Evolutionary conservation across 768 basidiomycete species (phyloP).

Genomic region (Hericium coralloides): DNA sequence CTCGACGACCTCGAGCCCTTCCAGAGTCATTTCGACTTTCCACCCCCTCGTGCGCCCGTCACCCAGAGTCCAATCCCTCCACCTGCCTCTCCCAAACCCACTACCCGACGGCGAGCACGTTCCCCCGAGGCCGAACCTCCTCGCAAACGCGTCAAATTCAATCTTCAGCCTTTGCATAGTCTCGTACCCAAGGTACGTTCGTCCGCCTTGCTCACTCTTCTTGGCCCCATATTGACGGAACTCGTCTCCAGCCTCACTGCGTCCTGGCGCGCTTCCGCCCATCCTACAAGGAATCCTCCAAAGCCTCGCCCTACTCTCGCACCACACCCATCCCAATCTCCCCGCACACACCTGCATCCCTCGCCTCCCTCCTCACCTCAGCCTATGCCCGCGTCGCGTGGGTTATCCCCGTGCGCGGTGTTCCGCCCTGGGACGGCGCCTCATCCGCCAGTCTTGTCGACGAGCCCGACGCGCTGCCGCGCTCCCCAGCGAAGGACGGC

Average conservation of each 20-base stretch:
- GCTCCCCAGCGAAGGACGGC: not conserved
- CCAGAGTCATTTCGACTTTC: not conserved
- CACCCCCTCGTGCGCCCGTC: not conserved
- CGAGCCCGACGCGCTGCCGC: constrained; percentile 14
- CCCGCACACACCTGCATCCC: not conserved
- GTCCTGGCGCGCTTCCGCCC: not conserved
- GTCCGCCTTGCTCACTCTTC: not conserved
- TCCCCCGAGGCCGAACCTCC: not conserved
- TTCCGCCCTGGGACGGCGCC: constrained; percentile 37
- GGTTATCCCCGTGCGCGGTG: constrained; percentile 50
- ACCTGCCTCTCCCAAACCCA: not conserved
- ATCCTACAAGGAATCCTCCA: not conserved
- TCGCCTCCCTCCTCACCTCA: not conserved
- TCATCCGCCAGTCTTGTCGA: constrained; percentile 31
- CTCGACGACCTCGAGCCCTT: not conserved
- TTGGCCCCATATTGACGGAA: not conserved
- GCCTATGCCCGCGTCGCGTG: constrained; percentile 39
- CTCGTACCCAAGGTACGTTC: not conserved
- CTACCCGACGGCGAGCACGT: not conserved
- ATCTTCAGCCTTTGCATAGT: not conserved
- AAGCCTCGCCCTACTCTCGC: not conserved
- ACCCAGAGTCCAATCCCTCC: not conserved
- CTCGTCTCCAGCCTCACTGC: not conserved
- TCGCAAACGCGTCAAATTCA: not conserved
- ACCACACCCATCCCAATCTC: not conserved